A percentile compares a stretch with the other conserved stretches of the same genome.
These are phyloP conservation scores for Globisporangium splendens DNA, from an alignment of 352 stramenopile genomes.

Conservation along the genomic window DNA sequence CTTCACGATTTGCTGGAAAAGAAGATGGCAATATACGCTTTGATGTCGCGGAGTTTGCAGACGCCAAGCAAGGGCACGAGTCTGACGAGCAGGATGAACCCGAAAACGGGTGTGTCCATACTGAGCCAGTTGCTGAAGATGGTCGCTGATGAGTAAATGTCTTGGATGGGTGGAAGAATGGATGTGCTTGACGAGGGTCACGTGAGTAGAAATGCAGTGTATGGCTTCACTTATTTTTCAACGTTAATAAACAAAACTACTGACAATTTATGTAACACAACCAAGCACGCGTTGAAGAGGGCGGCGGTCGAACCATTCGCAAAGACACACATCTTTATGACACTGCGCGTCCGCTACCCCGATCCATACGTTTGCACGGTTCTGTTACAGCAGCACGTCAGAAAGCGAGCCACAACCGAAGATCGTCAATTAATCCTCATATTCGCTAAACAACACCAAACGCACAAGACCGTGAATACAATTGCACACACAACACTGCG, in stretches of 20 bases:
- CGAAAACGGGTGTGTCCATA: slow-evolving; percentile 52
- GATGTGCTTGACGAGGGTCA: neutral
- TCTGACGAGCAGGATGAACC: slow-evolving; percentile 67
- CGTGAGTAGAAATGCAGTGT: neutral
- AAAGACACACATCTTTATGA: neutral
- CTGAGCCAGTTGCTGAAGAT: slow-evolving; percentile 47
- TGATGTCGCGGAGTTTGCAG: slow-evolving; percentile 18
- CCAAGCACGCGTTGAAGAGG: no score
- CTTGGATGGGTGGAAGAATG: slow-evolving; percentile 2
- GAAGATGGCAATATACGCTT: slow-evolving; percentile 53
- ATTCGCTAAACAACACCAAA: slow-evolving; percentile 7
- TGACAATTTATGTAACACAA: neutral
- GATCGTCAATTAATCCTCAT: slow-evolving; percentile 9
- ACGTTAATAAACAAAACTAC: neutral
- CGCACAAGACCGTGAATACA: slow-evolving; percentile 10
- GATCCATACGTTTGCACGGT: slow-evolving; percentile 11
- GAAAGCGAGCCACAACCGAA: slow-evolving; percentile 11
- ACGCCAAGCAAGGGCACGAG: slow-evolving; percentile 19
- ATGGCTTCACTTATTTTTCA: slow-evolving; percentile 6
- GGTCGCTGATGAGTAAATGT: slow-evolving; percentile 20
- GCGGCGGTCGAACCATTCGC: neutral
- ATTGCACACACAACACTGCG: neutral
- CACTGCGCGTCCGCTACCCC: neutral
- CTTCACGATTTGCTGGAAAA: slow-evolving; percentile 52
- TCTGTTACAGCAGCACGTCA: slow-evolving; percentile 10